Evolutionary conservation across 1,284 basidiomycete genomes (phyloP).

Genomic region (Ceratobasidium sp.): DNA sequence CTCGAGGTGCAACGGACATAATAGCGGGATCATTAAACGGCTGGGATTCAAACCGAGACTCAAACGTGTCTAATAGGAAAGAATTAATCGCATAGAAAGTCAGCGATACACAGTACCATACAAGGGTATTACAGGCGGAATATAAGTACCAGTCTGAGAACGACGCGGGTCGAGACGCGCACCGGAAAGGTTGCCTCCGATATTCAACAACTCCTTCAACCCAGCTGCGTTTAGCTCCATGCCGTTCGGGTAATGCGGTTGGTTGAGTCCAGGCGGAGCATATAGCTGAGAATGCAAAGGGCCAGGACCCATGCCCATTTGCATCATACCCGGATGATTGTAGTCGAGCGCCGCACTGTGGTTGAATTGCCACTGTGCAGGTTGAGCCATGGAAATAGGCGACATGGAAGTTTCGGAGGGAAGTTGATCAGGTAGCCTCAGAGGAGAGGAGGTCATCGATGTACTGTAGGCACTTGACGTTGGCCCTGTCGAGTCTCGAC

Average conservation of each 20-base stretch:
- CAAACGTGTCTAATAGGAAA: constrained; percentile 42
- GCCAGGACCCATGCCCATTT: constrained; percentile 18
- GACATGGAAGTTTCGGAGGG: constrained; percentile 38
- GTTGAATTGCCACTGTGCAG: constrained; percentile 38
- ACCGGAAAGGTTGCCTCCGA: constrained; percentile 36
- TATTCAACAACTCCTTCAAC: constrained; percentile 41
- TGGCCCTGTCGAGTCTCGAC: constrained; percentile 54
- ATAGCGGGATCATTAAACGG: constrained; percentile 79
- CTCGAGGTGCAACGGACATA: constrained; percentile 61
- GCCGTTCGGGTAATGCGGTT: constrained; percentile 25
- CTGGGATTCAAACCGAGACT: constrained; percentile 51
- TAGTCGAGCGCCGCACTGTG: constrained; percentile 28
- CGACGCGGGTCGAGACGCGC: constrained; percentile 32
- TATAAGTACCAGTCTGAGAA: constrained; percentile 38
- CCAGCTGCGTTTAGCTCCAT: constrained; percentile 34
- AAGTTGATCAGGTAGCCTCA: constrained; percentile 30
- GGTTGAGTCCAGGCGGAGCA: constrained; percentile 25
- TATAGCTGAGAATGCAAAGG: constrained; percentile 34
- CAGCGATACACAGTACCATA: constrained; percentile 62
- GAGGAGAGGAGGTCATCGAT: constrained; percentile 39
- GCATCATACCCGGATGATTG: constrained; percentile 34
- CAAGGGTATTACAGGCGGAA: constrained; percentile 39
- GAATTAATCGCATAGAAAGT: constrained; percentile 59
- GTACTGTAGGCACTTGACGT: constrained; percentile 54
- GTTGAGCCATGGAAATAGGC: constrained; percentile 1